Conservation (phyloP, 306 rosid species). For the Betula pendula region DNA sequence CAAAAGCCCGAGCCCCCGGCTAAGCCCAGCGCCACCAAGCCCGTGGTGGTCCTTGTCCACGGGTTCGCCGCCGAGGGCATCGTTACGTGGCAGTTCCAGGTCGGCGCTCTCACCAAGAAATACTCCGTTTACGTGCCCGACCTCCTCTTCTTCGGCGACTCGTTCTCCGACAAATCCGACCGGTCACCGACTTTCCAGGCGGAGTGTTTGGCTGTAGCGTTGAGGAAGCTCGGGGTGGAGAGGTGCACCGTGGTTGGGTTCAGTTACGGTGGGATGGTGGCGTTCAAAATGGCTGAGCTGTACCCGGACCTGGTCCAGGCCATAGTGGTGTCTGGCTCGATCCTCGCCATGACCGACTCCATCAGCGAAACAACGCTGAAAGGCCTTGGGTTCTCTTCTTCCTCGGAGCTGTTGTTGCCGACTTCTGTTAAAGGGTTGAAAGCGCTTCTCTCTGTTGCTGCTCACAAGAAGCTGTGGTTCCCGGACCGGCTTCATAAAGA, state of each 20-base stretch:
- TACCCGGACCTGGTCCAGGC: constrained; percentile 52
- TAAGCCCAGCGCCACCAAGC: constrained; percentile 60
- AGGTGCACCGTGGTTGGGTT: constrained; percentile 69
- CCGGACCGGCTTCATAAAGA: constrained; percentile 57
- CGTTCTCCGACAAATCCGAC: constrained; percentile 47
- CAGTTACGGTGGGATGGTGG: constrained; percentile 84
- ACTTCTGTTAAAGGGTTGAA: constrained; percentile 47
- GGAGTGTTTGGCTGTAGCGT: constrained; percentile 57
- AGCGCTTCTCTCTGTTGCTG: constrained; percentile 51
- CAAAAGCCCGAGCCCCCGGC: constrained; percentile 22
- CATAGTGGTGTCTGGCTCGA: constrained; percentile 54
- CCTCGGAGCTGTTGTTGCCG: constrained; percentile 69
- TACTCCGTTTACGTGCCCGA: constrained; percentile 79
- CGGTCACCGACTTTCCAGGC: constrained; percentile 74
- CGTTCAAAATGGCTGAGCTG: constrained; percentile 64
- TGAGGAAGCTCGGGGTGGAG: constrained; percentile 72
- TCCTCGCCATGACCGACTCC: constrained; percentile 46
- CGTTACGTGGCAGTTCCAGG: constrained; percentile 78
- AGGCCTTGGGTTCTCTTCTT: constrained; percentile 53
- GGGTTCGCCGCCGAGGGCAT: constrained; percentile 88
- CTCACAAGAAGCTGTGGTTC: constrained; percentile 50
- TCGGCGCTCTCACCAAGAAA: constrained; percentile 44
- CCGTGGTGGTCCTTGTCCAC: constrained; percentile 69
- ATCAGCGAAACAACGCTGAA: constrained; percentile 29
- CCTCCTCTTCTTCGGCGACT: constrained; percentile 81